phyloP scores from a whole-genome alignment of 371 early-diverging fungal genomes.

The Mortierella sp. region DNA sequence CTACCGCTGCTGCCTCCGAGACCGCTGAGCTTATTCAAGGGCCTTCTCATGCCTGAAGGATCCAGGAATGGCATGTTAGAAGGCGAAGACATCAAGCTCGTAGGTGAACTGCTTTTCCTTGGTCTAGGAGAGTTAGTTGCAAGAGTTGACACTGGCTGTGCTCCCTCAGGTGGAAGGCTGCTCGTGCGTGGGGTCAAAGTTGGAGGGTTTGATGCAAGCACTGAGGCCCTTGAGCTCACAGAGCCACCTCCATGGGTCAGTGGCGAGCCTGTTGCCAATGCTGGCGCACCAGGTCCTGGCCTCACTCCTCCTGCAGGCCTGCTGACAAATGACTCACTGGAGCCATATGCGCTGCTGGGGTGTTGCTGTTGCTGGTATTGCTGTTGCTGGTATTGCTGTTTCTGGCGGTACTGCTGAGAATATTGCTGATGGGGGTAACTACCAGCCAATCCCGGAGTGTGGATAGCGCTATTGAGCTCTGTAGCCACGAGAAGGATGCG shows the following conservation, averaged over 20 bases:
- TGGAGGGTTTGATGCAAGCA: slow-evolving; percentile 6
- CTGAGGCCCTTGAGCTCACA: slow-evolving; percentile 5
- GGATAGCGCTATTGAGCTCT: slow-evolving; percentile 59
- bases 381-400: slow-evolving; percentile 28
- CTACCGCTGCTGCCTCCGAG: background rate
- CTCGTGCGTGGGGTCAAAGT: slow-evolving; percentile 7
- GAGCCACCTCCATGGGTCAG: slow-evolving; percentile 1
- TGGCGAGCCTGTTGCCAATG: background rate
- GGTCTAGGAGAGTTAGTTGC: slow-evolving; percentile 29
- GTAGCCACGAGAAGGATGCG: slow-evolving; percentile 62
- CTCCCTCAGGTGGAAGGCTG: slow-evolving; percentile 20
- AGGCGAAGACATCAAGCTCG: slow-evolving; percentile 53
- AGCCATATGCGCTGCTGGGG: slow-evolving; percentile 4
- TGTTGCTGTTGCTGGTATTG: slow-evolving; percentile 12
- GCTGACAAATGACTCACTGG: slow-evolving; percentile 10
- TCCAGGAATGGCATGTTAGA: slow-evolving; percentile 52
- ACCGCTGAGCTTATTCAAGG: slow-evolving; percentile 9
- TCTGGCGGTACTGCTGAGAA: slow-evolving; percentile 28
- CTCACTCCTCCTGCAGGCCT: background rate
- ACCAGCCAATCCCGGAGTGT: slow-evolving; percentile 37
- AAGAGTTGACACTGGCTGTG: slow-evolving; percentile 1
- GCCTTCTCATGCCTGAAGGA: slow-evolving; percentile 24
- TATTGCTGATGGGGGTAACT: slow-evolving; percentile 21
- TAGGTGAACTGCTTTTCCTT: slow-evolving; percentile 53
- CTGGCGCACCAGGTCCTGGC: slow-evolving; percentile 6